A percentile compares a stretch with the other conserved stretches of the same genome.
phyloP scores from a whole-genome alignment of 2,329 filamentous ascomycete genomes.

The Allantophomopsis cytisporea region DNA sequence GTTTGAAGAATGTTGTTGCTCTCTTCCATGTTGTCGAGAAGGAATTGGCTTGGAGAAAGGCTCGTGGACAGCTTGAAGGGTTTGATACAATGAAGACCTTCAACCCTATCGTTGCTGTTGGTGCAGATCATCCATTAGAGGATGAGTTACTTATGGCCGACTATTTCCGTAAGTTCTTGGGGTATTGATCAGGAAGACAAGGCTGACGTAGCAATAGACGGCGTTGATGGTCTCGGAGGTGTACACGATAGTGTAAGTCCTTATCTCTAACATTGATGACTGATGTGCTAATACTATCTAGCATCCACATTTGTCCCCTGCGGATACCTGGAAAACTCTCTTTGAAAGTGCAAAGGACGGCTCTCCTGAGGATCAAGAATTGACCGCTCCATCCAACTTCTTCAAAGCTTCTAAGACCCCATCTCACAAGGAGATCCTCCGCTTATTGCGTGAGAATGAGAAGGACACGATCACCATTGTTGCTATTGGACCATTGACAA shows the following conservation, averaged over 20 bases:
- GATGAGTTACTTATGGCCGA: conserved; percentile 70
- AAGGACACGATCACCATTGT: conserved; percentile 79
- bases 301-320: conserved; percentile 61
- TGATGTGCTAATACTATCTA: conserved; percentile 13
- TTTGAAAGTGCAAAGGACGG: conserved; percentile 35
- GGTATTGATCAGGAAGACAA: conserved; percentile 1
- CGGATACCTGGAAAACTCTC: conserved; percentile 60
- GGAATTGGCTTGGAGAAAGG: conserved; percentile 71
- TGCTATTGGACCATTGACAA: conserved; percentile 85
- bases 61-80: conserved; percentile 50
- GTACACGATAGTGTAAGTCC: conserved; percentile 45
- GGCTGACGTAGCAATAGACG: conserved; percentile 34
- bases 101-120: conserved; percentile 78
- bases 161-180: conserved; percentile 61
- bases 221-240: conserved; percentile 62
- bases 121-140: conserved; percentile 73
- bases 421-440: conserved; percentile 80
- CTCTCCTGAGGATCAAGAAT: conserved; percentile 21
- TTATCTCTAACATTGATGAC: neutral
- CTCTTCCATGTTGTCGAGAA: conserved; percentile 87
- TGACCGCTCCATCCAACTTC: conserved; percentile 25
- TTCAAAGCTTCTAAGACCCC: conserved; percentile 66
- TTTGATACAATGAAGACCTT: conserved; percentile 59
- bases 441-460: conserved; percentile 69
- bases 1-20: conserved; percentile 76